Evolutionary conservation across 1,139 yeast genomes (phyloP), one percentile per base, ranked within the genome.

Genomic region (Yamadazyma pseudoaaseri): DNA sequence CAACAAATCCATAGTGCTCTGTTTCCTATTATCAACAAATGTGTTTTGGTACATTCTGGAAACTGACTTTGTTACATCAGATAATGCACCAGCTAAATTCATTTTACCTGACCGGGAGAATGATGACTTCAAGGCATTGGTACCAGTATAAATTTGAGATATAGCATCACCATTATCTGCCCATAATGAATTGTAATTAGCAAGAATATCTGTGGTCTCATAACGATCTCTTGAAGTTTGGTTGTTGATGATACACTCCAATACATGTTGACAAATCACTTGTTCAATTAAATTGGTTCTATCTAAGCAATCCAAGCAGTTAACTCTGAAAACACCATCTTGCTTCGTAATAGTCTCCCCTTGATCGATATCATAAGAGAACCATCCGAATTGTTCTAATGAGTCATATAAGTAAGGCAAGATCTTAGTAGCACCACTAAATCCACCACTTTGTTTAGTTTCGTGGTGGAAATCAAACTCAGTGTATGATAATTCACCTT

Each of bases 81-180:
- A 86, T 21, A 94, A 62, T 0, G 97, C 97, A 13, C 98, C 97
- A 0, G 97, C 97, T 41, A 94, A 63, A 35, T 90, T 87, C 96
- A 89, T 87, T 52, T 89, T 90, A 12, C 98, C 98, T 26, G 87
- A 83, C 52, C 98, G 73, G 2, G 97, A 85, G 54, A 84, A 92
- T 4, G 96, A 86, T 0, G 97, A 86, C 56, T 94, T 94, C 33
- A 94, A 67, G 0, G 98, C 98, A 54, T 92, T 90, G 0, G 98
- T 94, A 5, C 98, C 98, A 0, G 98, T 92, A 55, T 94, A 94
- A 18, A 92, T 92, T 56, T 89, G 97, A 1, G 97, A 89, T 7
- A 94, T 77, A 41, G 94, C 96, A 59, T 94, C 98, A 30, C 98
- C 99, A 56, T 92, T 90, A 58, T 94, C 97, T 0, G 98, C 99